Conservation (phyloP, 306 rosid species). For the Lupinus albus region DNA sequence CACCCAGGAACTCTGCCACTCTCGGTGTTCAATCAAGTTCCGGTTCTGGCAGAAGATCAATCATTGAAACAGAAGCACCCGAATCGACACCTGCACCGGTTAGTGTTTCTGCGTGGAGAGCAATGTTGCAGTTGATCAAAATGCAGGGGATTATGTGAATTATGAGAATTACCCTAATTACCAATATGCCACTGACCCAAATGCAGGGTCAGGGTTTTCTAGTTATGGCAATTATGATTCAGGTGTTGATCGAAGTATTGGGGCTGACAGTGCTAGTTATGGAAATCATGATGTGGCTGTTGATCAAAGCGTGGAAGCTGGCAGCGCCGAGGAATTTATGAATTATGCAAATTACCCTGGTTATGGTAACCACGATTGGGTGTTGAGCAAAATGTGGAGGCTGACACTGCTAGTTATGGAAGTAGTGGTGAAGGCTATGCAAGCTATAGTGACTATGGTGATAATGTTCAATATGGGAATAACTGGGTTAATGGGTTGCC, state of each 20-base stretch:
- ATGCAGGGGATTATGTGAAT: constrained; percentile 39
- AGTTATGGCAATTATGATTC: constrained; percentile 50
- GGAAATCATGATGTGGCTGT: too few species aligned
- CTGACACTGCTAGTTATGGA: constrained; percentile 44
- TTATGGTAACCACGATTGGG: constrained; percentile 49
- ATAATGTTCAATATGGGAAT: constrained; percentile 50
- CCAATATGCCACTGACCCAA: constrained; percentile 51
- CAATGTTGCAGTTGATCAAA: constrained; percentile 39
- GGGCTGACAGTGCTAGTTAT: constrained; percentile 40
- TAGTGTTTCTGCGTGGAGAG: constrained; percentile 25
- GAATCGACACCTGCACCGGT: constrained; percentile 25
- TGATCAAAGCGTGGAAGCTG: too few species aligned
- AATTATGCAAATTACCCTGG: constrained; percentile 39
- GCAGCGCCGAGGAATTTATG: neutral
- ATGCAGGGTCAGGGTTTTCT: constrained; percentile 22
- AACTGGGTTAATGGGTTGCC: constrained; percentile 50
- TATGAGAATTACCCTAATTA: constrained; percentile 36
- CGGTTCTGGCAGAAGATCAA: constrained; percentile 70
- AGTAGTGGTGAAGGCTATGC: constrained; percentile 45
- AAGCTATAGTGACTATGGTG: constrained; percentile 46
- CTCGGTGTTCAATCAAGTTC: constrained; percentile 64
- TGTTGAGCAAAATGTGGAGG: constrained; percentile 39
- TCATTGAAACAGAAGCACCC: constrained; percentile 51
- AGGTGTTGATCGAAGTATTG: constrained; percentile 44
- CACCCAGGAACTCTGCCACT: constrained; percentile 65